Percentiles rank a stretch among this genome's conserved stretches.
Conservation (phyloP, 2,329 filamentous ascomycete species). For the Aurifilum marmelostoma region DNA sequence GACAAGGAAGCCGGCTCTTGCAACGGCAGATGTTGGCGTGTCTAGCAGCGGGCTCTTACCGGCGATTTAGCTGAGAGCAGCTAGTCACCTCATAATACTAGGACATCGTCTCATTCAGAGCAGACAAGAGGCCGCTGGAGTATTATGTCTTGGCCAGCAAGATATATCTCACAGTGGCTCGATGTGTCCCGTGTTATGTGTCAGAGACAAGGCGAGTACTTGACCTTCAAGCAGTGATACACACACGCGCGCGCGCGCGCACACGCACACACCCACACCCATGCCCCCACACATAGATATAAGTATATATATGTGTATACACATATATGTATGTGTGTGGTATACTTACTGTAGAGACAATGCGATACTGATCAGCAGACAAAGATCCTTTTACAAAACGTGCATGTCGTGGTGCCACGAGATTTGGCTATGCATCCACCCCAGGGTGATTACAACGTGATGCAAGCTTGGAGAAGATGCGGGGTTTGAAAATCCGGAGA, state of each 20-base stretch:
- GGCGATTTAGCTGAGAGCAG: neutral
- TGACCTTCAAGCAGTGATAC: too few relatives aligned
- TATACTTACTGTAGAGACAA: too few relatives aligned
- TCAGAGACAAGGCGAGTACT: too few relatives aligned
- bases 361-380: neutral
- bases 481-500: slow-evolving; percentile 5
- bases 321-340: too few relatives aligned
- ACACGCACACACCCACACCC: too few relatives aligned
- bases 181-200: too few relatives aligned
- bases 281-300: too few relatives aligned
- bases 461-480: too few relatives aligned
- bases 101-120: too few relatives aligned
- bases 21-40: neutral
- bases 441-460: neutral
- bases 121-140: neutral
- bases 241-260: too few relatives aligned
- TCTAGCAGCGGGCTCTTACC: neutral
- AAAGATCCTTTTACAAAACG: neutral
- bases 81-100: neutral
- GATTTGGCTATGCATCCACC: neutral
- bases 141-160: neutral
- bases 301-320: neutral
- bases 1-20: neutral
- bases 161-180: too few relatives aligned
- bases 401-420: neutral